Conservation (phyloP, 2,329 filamentous ascomycete species). For the Rutstroemia sp. region DNA sequence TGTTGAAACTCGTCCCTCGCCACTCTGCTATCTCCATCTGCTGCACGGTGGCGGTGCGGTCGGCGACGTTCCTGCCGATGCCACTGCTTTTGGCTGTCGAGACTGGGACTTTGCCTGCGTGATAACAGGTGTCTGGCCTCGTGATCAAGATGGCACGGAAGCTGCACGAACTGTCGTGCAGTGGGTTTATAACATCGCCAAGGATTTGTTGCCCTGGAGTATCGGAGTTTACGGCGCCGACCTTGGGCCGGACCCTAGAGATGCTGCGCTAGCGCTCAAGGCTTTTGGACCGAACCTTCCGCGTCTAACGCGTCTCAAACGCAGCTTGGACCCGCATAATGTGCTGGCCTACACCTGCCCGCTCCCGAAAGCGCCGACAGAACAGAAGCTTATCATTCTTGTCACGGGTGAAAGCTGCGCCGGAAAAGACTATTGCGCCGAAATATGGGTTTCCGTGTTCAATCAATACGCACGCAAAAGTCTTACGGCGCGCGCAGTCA, state of each 20-base stretch:
- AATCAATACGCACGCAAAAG: conserved; percentile 17
- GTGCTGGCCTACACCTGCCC: conserved; percentile 50
- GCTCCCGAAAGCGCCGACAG: conserved; percentile 33
- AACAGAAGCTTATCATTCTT: conserved; percentile 44
- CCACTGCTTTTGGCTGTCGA: conserved; percentile 54
- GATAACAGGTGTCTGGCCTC: conserved; percentile 53
- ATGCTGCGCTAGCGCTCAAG: conserved; percentile 39
- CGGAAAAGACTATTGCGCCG: conserved; percentile 55
- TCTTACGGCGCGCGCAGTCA: conserved; percentile 36
- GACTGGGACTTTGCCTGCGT: conserved; percentile 59
- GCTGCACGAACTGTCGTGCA: conserved; percentile 32
- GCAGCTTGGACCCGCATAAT: conserved; percentile 38
- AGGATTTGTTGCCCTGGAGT: conserved; percentile 41
- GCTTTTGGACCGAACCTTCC: conserved; percentile 50
- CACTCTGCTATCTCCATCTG: conserved; percentile 53
- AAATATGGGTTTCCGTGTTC: conserved; percentile 42
- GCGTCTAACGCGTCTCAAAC: conserved; percentile 46
- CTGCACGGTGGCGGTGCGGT: conserved; percentile 51
- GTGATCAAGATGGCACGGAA: conserved; percentile 41
- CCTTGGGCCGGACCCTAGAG: conserved; percentile 54
- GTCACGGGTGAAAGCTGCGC: conserved; percentile 40
- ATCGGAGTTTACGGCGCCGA: conserved; percentile 51
- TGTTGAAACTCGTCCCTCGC: conserved; percentile 30
- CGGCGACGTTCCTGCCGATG: conserved; percentile 34
- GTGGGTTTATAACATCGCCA: conserved; percentile 51